These are phyloP conservation scores for Chlorella variabilis DNA, from an alignment of 163 green algal genomes.

Conservation along the genomic window DNA sequence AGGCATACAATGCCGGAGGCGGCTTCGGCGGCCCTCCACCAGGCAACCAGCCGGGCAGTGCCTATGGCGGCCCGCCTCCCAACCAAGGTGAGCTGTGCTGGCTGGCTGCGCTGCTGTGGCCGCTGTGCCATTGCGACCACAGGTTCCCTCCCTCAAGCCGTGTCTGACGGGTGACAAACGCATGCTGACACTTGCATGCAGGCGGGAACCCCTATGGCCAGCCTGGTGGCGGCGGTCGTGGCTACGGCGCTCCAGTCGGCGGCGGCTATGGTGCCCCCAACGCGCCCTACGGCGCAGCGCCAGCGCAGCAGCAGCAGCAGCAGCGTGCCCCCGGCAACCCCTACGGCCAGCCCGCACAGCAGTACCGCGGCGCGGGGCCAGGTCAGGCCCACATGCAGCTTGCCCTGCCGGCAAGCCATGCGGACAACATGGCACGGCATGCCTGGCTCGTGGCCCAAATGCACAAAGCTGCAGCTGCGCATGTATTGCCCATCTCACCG, in stretches of 20 bases:
- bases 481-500: too few relatives aligned
- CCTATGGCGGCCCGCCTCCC: conserved; percentile 6
- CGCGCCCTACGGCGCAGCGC: background rate
- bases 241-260: conserved; percentile 33
- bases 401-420: too few relatives aligned
- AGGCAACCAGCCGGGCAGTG: background rate
- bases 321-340: conserved; percentile 5
- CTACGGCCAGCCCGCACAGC: conserved; percentile 12
- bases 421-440: too few relatives aligned
- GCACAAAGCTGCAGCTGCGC: too few relatives aligned
- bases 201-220: conserved; percentile 1
- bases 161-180: background rate
- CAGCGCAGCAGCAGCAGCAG: conserved; percentile 8
- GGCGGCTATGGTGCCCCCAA: background rate
- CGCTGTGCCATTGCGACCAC: too few relatives aligned
- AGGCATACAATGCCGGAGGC: conserved; percentile 4
- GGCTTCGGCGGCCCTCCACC: conserved; percentile 17
- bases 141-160: too few relatives aligned
- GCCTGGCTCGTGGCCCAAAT: too few relatives aligned
- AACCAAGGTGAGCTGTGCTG: conserved; percentile 5
- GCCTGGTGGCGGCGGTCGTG: conserved; percentile 19
- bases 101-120: background rate
- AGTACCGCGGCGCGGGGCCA: conserved; percentile 28
- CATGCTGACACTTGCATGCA: background rate
- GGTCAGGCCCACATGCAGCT: background rate